Evolutionary conservation across 495 filamentous ascomycete genomes (phyloP).

Genomic region (Hypoxylon trugodes): DNA sequence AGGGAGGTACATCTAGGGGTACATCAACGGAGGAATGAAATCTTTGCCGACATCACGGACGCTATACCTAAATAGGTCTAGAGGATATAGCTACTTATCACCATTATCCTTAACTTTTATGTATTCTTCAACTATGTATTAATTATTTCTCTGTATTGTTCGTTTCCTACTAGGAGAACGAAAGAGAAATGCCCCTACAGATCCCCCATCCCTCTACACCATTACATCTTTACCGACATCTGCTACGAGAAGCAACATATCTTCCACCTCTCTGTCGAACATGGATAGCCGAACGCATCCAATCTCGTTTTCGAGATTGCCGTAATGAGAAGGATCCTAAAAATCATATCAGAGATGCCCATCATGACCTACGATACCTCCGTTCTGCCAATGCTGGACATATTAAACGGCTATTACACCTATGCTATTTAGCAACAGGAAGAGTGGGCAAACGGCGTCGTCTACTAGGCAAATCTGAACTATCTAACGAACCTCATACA

Average conservation of each 20-base stretch:
- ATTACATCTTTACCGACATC: constrained; percentile 73
- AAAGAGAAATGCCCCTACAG: constrained; percentile 34
- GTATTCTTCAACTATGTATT: background rate
- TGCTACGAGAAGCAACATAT: constrained; percentile 86
- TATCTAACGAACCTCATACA: constrained; percentile 48
- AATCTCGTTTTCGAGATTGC: constrained; percentile 62
- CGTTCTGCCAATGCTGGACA: constrained; percentile 66
- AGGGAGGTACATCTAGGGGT: background rate
- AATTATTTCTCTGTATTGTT: background rate
- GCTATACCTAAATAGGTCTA: too few relatives aligned
- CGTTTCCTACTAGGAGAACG: background rate
- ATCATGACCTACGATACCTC: constrained; percentile 48
- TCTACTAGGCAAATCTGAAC: constrained; percentile 63
- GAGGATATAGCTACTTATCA: too few relatives aligned
- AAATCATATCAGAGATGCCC: constrained; percentile 39
- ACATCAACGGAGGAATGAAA: background rate
- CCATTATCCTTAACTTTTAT: too few relatives aligned
- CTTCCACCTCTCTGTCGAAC: constrained; percentile 73
- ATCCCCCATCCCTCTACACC: constrained; percentile 53
- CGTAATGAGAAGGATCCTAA: constrained; percentile 8
- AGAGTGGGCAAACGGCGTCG: constrained; percentile 74
- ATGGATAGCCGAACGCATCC: constrained; percentile 66
- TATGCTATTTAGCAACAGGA: constrained; percentile 77
- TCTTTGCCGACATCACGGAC: background rate
- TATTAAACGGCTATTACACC: constrained; percentile 63